phyloP scores from a whole-genome alignment of 495 filamentous ascomycete species.

The Trichoderma parareesei region DNA sequence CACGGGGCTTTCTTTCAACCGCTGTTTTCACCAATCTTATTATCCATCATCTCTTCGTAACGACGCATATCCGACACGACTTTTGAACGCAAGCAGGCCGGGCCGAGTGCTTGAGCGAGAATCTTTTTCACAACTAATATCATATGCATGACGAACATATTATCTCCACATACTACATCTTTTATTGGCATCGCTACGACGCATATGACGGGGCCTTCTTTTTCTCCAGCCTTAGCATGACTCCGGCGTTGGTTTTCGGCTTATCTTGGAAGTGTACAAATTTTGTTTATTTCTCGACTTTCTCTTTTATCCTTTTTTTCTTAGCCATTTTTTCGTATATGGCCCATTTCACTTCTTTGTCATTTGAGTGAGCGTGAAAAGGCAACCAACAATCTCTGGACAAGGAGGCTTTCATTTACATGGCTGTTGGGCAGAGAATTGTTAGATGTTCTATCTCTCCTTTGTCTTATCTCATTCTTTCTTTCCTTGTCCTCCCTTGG shows the following conservation, averaged over 20 bases:
- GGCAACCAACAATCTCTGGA: too few species aligned
- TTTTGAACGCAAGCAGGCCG: too few species aligned
- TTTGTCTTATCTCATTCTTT: not conserved
- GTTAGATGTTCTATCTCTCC: not conserved
- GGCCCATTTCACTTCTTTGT: not conserved
- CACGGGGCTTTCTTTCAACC: not conserved
- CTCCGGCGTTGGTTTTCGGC: conserved; percentile 1
- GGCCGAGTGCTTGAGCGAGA: not conserved
- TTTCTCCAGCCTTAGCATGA: conserved; percentile 1
- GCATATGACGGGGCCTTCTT: not conserved
- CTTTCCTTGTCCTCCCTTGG: not conserved
- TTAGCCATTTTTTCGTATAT: not conserved
- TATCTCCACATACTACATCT: conserved; percentile 1
- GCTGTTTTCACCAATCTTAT: too few species aligned
- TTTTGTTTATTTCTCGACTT: not conserved
- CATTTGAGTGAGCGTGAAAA: not conserved
- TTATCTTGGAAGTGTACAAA: not conserved
- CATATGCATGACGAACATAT: too few species aligned
- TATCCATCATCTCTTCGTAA: too few species aligned
- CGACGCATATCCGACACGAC: too few species aligned
- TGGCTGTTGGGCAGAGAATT: not conserved
- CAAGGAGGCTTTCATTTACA: too few species aligned
- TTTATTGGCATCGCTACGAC: conserved; percentile 7
- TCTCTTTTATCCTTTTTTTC: not conserved
- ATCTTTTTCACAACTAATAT: not conserved